These are phyloP conservation scores for Globisporangium uncinulatum DNA, from an alignment of 352 stramenopile species.

Conservation along the genomic window DNA sequence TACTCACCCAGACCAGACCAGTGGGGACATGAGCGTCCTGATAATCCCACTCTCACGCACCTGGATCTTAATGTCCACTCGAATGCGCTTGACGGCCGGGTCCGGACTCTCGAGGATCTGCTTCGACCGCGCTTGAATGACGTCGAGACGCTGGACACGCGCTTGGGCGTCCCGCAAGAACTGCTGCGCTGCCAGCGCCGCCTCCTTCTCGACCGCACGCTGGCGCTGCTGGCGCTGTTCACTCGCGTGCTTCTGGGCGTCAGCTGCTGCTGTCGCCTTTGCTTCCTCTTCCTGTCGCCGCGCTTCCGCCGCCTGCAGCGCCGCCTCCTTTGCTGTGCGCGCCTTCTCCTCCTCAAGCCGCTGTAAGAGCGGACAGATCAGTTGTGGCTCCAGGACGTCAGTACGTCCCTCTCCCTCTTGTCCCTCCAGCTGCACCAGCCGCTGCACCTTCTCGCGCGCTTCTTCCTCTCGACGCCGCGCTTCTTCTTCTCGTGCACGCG, in stretches of 20 bases:
- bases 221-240: constrained; percentile 23
- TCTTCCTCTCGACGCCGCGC: constrained; percentile 22
- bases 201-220: constrained; percentile 26
- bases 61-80: constrained; percentile 65
- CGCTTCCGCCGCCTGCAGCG: constrained; percentile 12
- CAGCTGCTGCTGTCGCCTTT: constrained; percentile 20
- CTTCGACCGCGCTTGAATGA: constrained; percentile 34
- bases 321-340: constrained; percentile 18
- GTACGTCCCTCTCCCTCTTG: no score
- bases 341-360: constrained; percentile 24
- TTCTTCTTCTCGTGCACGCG: constrained; percentile 28
- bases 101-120: constrained; percentile 48
- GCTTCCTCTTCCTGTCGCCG: constrained; percentile 14
- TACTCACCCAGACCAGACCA: neutral
- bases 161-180: constrained; percentile 36
- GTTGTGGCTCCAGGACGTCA: no score
- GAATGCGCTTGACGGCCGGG: constrained; percentile 50
- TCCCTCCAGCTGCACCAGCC: neutral
- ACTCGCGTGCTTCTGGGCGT: constrained; percentile 21
- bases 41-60: no score
- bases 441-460: constrained; percentile 28
- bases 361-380: constrained; percentile 1
- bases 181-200: constrained; percentile 29
- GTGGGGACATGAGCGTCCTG: neutral
- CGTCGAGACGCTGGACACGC: constrained; percentile 41